Evolutionary conservation across 139 green algal species (phyloP).

Genomic region (Picochlorum sp.): DNA sequence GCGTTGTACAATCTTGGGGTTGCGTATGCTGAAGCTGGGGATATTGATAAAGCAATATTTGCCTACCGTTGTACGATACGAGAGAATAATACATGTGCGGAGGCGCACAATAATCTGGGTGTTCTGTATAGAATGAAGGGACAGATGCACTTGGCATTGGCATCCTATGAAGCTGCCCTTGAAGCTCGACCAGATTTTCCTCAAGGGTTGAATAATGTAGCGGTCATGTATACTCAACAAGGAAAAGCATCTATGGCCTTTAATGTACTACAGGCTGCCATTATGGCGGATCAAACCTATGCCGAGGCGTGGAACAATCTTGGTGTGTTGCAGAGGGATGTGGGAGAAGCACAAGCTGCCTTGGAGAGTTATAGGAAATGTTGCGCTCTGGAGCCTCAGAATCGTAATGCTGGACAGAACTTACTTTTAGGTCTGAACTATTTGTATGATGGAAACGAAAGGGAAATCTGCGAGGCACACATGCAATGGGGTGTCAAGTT

Average conservation of each 20-base stretch:
- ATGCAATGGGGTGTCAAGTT: conserved; percentile 67
- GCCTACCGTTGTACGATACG: conserved; percentile 79
- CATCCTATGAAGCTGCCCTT: conserved; percentile 48
- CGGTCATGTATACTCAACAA: conserved; percentile 82
- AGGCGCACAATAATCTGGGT: conserved; percentile 92
- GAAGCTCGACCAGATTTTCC: conserved; percentile 43
- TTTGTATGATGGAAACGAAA: conserved; percentile 61
- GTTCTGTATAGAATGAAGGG: conserved; percentile 58
- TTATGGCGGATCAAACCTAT: conserved; percentile 59
- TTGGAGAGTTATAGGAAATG: conserved; percentile 65
- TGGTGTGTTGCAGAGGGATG: conserved; percentile 67
- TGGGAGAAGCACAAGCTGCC: conserved; percentile 42
- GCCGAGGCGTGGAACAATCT: conserved; percentile 78
- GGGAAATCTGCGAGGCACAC: conserved; percentile 68
- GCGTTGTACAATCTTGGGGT: conserved; percentile 95
- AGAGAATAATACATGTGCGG: conserved; percentile 67
- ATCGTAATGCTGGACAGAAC: conserved; percentile 72
- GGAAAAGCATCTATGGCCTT: conserved; percentile 65
- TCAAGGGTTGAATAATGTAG: conserved; percentile 89
- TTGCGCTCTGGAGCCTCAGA: conserved; percentile 51
- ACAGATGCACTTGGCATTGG: conserved; percentile 59
- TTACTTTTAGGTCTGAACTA: conserved; percentile 88
- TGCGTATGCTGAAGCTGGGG: conserved; percentile 51
- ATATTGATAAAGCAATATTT: conserved; percentile 74
- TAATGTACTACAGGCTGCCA: conserved; percentile 66